Evolutionary conservation across 148 eudicot genomes (phyloP), one percentile per base, ranked within the genome.

Genomic region (Nyssa sinensis): DNA sequence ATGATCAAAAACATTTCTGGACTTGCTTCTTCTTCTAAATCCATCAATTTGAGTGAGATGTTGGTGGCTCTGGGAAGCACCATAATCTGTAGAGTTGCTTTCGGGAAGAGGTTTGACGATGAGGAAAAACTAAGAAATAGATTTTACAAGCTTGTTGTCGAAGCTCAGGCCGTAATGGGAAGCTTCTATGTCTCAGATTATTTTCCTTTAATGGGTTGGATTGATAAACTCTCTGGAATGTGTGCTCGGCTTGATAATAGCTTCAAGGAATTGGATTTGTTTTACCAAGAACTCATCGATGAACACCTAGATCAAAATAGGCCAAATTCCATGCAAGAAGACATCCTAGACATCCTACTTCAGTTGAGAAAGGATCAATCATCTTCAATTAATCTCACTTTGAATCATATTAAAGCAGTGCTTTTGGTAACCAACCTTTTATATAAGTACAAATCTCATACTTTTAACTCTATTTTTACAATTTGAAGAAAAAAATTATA

Each of bases 51-150:
- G 58, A 77, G 70, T 24, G 71, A 49, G 4, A 64, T 67, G 4
- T 7, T 47, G 9, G 32, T 63, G 39, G 37, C 72, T 27, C 71
- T 75, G 25, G 58, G 66, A 8, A 67, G 66, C 35, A 33, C 72
- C n/a, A 30, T 37, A 66, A 39, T 47, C 25, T 75, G 78, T 67
- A 66, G 78, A 67, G 53, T 67, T 12, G 78, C 72, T 67, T 75
- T 66, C 28, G 72, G 78, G 5, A 75, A 57, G 55, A 25, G 59
- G 10, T 68, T 47, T 29, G 71, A 68, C 2, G 71, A 64, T 21
- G 75, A 73, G 21, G 59, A 23, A 13, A 0, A 49, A 0, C 37
- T 29, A 31, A 35, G 28, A 9, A 27, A 41, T 21, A 64, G 69
- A 30, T 63, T 73, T 51, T 31, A 51, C 11, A 29, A 28, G 32